Evolutionary conservation across 257 asterid genomes (phyloP), one percentile per base, ranked within the genome.

Genomic region (Ajuga chamaepitys): DNA sequence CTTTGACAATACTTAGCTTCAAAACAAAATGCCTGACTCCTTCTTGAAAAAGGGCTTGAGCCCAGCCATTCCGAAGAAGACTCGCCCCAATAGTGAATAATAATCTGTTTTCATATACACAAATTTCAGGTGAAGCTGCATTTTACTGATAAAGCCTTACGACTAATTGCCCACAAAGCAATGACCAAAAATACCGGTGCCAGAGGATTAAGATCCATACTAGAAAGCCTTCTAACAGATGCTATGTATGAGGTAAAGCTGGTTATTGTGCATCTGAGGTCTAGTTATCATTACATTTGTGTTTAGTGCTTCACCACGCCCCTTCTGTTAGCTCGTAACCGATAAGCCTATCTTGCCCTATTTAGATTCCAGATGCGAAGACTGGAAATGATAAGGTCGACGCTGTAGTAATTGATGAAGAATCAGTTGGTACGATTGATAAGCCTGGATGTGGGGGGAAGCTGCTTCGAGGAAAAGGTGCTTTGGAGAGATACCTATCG

Each of bases 141-240:
- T 80, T 86, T 81, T 55, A 81, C 91, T 13, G 88, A 91, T 64
- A 82, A 79, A 70, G 97, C 97, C 37, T 69, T 84, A 50, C 72
- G 79, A 32, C 50, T 84, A 74, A 91, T 91, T 61, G 84, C 96
- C 55, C 67, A 77, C 71, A 88, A 84, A 80, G 95, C 96, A 37
- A 81, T 77, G 82, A 73, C 79, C 13, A 91, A 91, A 78, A 88
- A 91, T 62, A 91, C 97, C n/a, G 96, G 97, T 64, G 97, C 97
- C 4, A 84, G 97, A 78, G 96, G 97, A 46, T 76, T 91, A 75
- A 86, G 97, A 83, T 87, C 91, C 68, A 84, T 88, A 62, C 67
- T 91, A 30, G 97, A 91, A 76, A 78, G 66, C 88, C 90, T 88
- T 67, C 82, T 91, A 72, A 91, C 88, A 26, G 93, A 91, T 62